Evolutionary conservation across 2,329 filamentous ascomycete genomes (phyloP), one percentile per base, ranked within the genome.

Genomic region (Aureobasidium sp.): DNA sequence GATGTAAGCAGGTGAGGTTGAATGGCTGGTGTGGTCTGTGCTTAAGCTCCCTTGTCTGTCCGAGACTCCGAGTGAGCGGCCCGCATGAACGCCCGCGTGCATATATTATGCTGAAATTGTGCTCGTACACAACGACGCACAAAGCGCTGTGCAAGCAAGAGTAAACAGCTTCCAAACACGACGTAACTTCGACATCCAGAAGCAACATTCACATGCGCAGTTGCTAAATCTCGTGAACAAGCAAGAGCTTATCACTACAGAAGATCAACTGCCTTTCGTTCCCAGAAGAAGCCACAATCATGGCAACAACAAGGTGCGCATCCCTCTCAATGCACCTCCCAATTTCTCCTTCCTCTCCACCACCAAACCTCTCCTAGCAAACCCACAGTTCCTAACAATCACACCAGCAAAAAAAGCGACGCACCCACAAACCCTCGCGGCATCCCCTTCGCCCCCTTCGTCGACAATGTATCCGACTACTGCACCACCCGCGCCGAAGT

Each of bases 401-500:
- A 47, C 2, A 46, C 4, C 53, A 52, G 34, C 43, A 61, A 43
- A 44, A 71, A 37, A 34, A 34, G 62, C 72, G 43, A 36, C 29
- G 75, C 74, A 63, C 72, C 83, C 52, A 88, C 88, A 64, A 95
- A 95, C 75, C 88, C 89, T 51, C 83, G 90, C 70, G 90, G 90
- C 64, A 80, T 83, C 64, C 90, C 90, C 27, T 84, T 84, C 71
- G 90, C 90, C 66, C 90, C 90, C 6, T 94, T 94, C 73, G 89
- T 94, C 72, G 89, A 94, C 76, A 89, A 87, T 69, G 89, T 94
- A 66, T 90, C 95, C 74, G 90, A 95, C 77, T 95, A 93, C 79
- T 87, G 94, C 63, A 81, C 88, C 48, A 85, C 88, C 46, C 84
- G 89, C 61, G 84, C 84, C 41, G 89, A 95, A 71, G 90, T 94